phyloP scores from a whole-genome alignment of 345 rosid species.

The Geranium brycei region DNA sequence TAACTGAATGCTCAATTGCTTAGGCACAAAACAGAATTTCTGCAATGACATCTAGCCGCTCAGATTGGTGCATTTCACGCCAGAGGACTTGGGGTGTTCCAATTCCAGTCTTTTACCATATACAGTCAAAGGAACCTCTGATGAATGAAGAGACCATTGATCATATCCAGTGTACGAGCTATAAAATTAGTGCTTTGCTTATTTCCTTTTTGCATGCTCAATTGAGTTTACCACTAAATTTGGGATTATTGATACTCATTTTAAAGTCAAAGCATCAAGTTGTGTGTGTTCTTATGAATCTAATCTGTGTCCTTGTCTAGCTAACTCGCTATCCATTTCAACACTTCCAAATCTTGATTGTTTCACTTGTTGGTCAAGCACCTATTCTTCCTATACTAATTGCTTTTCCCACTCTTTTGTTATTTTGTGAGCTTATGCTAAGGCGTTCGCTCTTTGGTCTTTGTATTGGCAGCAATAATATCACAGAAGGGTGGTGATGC shows the following conservation, averaged over 20 bases:
- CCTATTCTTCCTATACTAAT: not conserved
- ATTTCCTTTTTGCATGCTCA: too few species aligned
- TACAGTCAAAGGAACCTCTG: slow-evolving; percentile 69
- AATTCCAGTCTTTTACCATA: slow-evolving; percentile 81
- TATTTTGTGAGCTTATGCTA: not conserved
- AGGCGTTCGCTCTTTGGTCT: slow-evolving; percentile 5
- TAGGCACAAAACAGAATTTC: slow-evolving; percentile 85
- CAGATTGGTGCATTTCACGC: slow-evolving; percentile 97
- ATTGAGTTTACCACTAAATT: too few species aligned
- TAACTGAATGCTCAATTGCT: not conserved
- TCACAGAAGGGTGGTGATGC: slow-evolving; percentile 78
- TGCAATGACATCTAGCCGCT: slow-evolving; percentile 83
- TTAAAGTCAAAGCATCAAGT: too few species aligned
- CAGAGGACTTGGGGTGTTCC: slow-evolving; percentile 98
- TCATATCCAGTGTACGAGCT: slow-evolving; percentile 65
- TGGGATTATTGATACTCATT: too few species aligned
- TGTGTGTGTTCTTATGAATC: too few species aligned
- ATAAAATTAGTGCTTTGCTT: not conserved
- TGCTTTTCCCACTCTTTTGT: not conserved
- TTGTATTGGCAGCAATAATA: slow-evolving; percentile 46
- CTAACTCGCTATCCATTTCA: too few species aligned
- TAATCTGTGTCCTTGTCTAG: too few species aligned
- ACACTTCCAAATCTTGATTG: too few species aligned
- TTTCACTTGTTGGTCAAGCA: too few species aligned
- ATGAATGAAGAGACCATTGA: slow-evolving; percentile 74